Base-by-base conservation (phyloP, 768 basidiomycete species). In the Leccinum longicurvipes region DNA sequence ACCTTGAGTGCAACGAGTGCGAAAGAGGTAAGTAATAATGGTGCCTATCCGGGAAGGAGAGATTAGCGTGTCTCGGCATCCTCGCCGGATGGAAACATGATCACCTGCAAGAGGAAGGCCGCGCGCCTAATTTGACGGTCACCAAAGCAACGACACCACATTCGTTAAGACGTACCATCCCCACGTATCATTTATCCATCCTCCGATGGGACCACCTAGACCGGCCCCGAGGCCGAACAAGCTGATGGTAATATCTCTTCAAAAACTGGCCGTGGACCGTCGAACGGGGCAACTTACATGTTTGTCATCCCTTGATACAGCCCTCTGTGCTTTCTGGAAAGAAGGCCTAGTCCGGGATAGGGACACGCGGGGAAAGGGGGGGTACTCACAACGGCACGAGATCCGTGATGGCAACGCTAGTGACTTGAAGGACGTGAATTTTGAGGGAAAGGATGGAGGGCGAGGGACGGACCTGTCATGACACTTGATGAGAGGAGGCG, bases 221-320 rank as follows among this genome's bases (percentile, higher is more conserved):
- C 85, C 87, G 41, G 89, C 83, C 53, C 94, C 94, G 51, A 91
- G 74, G 42, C 93, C 94, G 67, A 84, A 96, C 59, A 92, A 70
- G 71, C 91, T 93, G 64, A 61, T 41, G 53, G 54, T 2, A 50
- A 55, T 41, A 6, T 9, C 19, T 56, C 8, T 19, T 56, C 8
- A 60, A 59, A 47, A 55, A 53, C 50, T 41, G 65, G 54, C n/a
- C 23, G 47, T 47, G 47, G 32, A 42, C 6, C 15, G 42, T 12
- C 31, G 25, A 42, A 41, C 46, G 42, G 27, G 53, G 8, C 2
- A 31, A 67, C 83, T 62, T 76, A 92, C 91, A 93, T 83, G 67
- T 93, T 93, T 31, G 88, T 86, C 77, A 93, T 79, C 54, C 94
- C 94, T 70, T 98, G 96, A 66, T 93, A 96, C 9, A 96, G 72